Base-by-base conservation (phyloP, 345 rosid species). In the Crucihimalaya himalaica region DNA sequence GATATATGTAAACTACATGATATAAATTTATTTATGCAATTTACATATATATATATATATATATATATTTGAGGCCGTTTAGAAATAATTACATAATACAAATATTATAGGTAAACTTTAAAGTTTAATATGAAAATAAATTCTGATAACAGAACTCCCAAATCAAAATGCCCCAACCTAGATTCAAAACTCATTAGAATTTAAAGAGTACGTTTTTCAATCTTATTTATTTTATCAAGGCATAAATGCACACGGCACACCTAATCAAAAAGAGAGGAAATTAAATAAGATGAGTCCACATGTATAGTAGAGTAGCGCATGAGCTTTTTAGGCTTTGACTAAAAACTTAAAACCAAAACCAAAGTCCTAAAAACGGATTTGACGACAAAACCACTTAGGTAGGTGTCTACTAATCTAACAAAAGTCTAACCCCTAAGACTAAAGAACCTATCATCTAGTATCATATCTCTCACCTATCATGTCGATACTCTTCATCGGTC, bases 251-350 rank as follows among this genome's bases (percentile, higher is more conserved):
- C 70, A 63, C 5, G 15, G 77, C 77, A 73, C 46, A 74, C 9
- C 28, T 34, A 64, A 64, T 21, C 40, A 46, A 43, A 65, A 56
- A 56, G 48, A 65, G 39, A 3, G 5, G 40, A 47, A 35, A 74
- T 35, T 31, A 34, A 66, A 57, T 16, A 57, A 37, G 63, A 23
- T 13, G 25, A 75, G 32, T 68, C 61, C 73, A 58, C 68, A 60
- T 50, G 73, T 29, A 59, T 9, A 18, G 63, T 53, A 75, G 79
- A 63, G 79, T 55, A 69, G 79, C 70, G 75, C 70, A 62, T 76
- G 79, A 76, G 66, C 53, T 18, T 73, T 58, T 29, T 76, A 76
- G 75, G 75, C 19, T 76, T 76, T 76, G 79, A 76, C 79, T 60
- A 69, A 54, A 35, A 5, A 56, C 28, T 35, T 19, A 35, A 35